phyloP scores from a whole-genome alignment of 2,329 filamentous ascomycete genomes.

The Cytospora piceae region DNA sequence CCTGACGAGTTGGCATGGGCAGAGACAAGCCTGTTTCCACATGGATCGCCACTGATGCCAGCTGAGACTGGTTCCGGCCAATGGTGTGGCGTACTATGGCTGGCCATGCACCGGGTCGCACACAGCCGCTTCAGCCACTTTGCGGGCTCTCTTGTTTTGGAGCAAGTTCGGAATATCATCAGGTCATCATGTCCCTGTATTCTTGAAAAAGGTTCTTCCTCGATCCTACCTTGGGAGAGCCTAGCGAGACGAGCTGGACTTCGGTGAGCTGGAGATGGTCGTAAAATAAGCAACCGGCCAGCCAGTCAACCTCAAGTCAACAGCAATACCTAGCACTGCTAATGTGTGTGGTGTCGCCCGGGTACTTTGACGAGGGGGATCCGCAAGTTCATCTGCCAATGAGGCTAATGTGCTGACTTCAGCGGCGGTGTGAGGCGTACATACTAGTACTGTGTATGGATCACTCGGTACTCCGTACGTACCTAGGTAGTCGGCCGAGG shows the following conservation, averaged over 20 bases:
- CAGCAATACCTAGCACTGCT: background rate
- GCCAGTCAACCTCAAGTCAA: background rate
- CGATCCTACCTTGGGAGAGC: background rate
- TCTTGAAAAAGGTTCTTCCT: background rate
- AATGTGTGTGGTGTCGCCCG: background rate
- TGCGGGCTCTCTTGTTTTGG: background rate
- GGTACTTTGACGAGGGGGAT: background rate
- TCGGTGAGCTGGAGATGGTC: background rate
- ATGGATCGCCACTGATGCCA: conserved; percentile 16
- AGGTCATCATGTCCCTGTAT: background rate
- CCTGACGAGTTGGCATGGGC: too few species aligned
- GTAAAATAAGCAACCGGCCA: background rate
- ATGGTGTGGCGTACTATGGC: background rate
- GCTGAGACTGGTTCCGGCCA: conserved; percentile 17
- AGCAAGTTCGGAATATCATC: background rate
- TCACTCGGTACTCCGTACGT: background rate
- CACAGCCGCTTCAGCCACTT: conserved; percentile 21
- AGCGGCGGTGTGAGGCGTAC: conserved; percentile 13
- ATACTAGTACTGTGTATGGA: background rate
- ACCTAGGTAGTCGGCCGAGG: too few species aligned
- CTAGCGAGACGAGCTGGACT: background rate
- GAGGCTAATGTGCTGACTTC: conserved; percentile 14
- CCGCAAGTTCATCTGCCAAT: background rate
- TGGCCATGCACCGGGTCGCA: conserved; percentile 8
- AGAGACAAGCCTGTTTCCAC: background rate